Percentiles rank a stretch among this genome's conserved stretches.
Conservation (phyloP, 352 stramenopile genomes). For the Phytophthora chlamydospora region DNA sequence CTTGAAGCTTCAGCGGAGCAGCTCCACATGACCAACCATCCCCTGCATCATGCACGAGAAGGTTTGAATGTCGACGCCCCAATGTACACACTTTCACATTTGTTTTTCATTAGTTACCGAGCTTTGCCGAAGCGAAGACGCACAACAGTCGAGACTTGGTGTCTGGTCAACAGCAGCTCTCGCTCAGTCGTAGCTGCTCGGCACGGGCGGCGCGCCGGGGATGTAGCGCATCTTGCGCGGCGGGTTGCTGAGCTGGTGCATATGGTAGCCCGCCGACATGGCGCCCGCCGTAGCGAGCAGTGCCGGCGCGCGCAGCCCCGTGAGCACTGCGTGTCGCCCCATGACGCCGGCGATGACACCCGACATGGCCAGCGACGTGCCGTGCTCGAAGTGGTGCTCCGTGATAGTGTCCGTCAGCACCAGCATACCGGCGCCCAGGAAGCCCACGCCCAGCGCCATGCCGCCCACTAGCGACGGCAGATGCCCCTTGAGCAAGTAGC, state of each 20-base stretch:
- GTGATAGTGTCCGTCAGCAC: slow-evolving; percentile 75
- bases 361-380: slow-evolving; percentile 74
- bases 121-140: no score
- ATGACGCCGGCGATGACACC: slow-evolving; percentile 68
- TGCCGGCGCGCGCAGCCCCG: slow-evolving; percentile 46
- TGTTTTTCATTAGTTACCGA: no score
- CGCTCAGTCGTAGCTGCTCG: slow-evolving; percentile 36
- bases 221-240: slow-evolving; percentile 65
- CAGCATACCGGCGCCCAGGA: slow-evolving; percentile 69
- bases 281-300: slow-evolving; percentile 58
- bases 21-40: no score
- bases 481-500: slow-evolving; percentile 69
- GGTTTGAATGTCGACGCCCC: no score
- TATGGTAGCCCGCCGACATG: slow-evolving; percentile 71
- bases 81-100: no score
- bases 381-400: slow-evolving; percentile 73
- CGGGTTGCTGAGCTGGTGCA: slow-evolving; percentile 67
- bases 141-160: no score
- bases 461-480: slow-evolving; percentile 72
- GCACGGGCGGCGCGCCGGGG: slow-evolving; percentile 49
- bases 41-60: no score
- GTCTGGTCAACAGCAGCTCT: no score
- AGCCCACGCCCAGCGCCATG: slow-evolving; percentile 62
- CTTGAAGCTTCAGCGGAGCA: no score
- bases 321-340: slow-evolving; percentile 53